These are phyloP conservation scores for Porphyrellus cyaneotinctus DNA, from an alignment of 768 basidiomycete species.

Conservation along the genomic window DNA sequence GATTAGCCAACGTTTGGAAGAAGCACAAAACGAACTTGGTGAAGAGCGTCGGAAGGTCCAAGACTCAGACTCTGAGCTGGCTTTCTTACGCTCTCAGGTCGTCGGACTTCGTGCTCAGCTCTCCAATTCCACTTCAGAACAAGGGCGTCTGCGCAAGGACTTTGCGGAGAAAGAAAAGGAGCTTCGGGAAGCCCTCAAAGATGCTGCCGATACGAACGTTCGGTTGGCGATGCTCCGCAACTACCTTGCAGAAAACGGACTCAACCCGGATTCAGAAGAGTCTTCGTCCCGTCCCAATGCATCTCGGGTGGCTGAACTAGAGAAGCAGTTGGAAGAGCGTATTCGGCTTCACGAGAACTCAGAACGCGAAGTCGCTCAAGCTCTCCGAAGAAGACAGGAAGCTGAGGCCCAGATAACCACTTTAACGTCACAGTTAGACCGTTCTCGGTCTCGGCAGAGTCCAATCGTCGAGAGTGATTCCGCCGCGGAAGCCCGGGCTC, in stretches of 20 bases:
- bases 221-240: constrained; percentile 78
- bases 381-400: constrained; percentile 65
- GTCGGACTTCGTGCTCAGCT: constrained; percentile 71
- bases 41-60: constrained; percentile 64
- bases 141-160: constrained; percentile 67
- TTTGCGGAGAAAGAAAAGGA: constrained; percentile 61
- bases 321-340: constrained; percentile 70
- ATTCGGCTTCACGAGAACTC: constrained; percentile 67
- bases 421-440: constrained; percentile 64
- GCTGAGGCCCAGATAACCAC: constrained; percentile 65
- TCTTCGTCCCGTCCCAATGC: constrained; percentile 35
- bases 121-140: constrained; percentile 62
- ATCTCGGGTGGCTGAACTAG: constrained; percentile 68
- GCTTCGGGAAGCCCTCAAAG: constrained; percentile 58
- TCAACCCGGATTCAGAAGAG: constrained; percentile 70
- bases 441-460: constrained; percentile 54
- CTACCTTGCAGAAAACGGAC: constrained; percentile 85
- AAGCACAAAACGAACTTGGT: constrained; percentile 56
- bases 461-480: constrained; percentile 41
- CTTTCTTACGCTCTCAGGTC: constrained; percentile 66
- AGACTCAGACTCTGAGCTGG: constrained; percentile 62
- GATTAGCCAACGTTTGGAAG: constrained; percentile 64
- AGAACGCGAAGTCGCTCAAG: constrained; percentile 69
- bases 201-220: constrained; percentile 64
- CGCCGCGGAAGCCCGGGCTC: constrained; percentile 44